Percentiles rank a stretch among this genome's conserved stretches.
Evolutionary conservation across 495 filamentous ascomycete species (phyloP).

Genomic region (Ramalina peruviana): DNA sequence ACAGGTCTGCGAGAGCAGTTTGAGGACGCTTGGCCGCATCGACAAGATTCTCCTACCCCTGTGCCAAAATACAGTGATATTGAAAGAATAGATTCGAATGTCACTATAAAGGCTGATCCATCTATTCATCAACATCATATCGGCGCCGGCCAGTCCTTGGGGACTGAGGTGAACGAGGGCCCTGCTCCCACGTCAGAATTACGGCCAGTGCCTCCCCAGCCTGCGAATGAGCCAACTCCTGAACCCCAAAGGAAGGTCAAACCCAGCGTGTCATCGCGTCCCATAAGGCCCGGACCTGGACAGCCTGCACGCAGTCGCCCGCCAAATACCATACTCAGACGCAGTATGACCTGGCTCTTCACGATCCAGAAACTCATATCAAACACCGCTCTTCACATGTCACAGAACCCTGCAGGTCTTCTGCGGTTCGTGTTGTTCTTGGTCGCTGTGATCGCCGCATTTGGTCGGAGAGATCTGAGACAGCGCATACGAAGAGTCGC

Average conservation of each 20-base stretch:
- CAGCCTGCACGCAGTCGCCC: slow-evolving; percentile 22
- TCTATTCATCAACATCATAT: slow-evolving; percentile 43
- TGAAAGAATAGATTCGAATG: slow-evolving; percentile 6
- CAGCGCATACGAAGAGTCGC: slow-evolving; percentile 58
- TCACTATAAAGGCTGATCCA: slow-evolving; percentile 23
- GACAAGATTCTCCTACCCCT: slow-evolving; percentile 44
- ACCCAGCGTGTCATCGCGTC: not conserved
- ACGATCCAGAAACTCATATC: slow-evolving; percentile 49
- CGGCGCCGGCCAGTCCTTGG: slow-evolving; percentile 20
- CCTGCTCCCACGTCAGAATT: not conserved
- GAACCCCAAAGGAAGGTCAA: not conserved
- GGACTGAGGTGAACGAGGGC: not conserved
- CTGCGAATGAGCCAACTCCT: not conserved
- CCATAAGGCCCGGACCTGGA: slow-evolving; percentile 15
- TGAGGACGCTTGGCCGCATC: slow-evolving; percentile 49
- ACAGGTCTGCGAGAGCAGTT: slow-evolving; percentile 36
- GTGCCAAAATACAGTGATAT: slow-evolving; percentile 30
- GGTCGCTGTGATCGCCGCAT: slow-evolving; percentile 62
- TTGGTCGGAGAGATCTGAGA: slow-evolving; percentile 59
- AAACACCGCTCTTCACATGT: slow-evolving; percentile 46
- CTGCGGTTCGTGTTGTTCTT: slow-evolving; percentile 68
- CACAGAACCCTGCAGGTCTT: slow-evolving; percentile 58
- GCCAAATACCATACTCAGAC: slow-evolving; percentile 30
- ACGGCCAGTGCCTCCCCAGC: slow-evolving; percentile 2
- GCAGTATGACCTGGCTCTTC: slow-evolving; percentile 33